These are phyloP conservation scores for Dendrocalamus latiflorus DNA, from an alignment of 202 grass and related monocot genomes.

Conservation along the genomic window DNA sequence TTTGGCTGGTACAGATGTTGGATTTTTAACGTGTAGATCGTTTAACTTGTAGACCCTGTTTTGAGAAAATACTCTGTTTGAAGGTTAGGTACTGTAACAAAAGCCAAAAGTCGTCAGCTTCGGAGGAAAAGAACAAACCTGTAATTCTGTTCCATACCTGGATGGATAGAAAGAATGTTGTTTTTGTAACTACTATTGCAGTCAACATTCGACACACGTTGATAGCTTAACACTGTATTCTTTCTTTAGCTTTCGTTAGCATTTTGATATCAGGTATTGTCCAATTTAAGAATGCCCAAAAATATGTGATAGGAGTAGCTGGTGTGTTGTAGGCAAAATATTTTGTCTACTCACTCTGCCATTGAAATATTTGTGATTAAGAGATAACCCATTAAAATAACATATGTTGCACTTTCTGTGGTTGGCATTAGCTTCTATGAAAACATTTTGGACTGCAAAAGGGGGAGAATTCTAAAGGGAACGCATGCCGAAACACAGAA, in stretches of 20 bases:
- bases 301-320: neutral
- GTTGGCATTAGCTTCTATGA: conserved; percentile 2
- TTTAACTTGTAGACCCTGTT: no score
- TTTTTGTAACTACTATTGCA: neutral
- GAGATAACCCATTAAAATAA: neutral
- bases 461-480: neutral
- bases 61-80: no score
- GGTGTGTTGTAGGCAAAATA: neutral
- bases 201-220: neutral
- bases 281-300: neutral
- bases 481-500: neutral
- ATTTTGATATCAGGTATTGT: neutral
- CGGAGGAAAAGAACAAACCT: no score
- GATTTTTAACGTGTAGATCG: no score
- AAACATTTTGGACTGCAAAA: conserved; percentile 28
- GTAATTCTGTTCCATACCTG: neutral
- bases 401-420: neutral
- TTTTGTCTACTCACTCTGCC: conserved; percentile 4
- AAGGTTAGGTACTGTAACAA: no score
- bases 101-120: no score
- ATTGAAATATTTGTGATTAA: conserved; percentile 25
- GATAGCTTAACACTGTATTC: neutral
- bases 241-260: neutral
- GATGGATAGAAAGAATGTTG: neutral
- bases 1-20: no score